Evolutionary conservation across 1,284 basidiomycete genomes (phyloP).

Genomic region (Dichomitus squalens): DNA sequence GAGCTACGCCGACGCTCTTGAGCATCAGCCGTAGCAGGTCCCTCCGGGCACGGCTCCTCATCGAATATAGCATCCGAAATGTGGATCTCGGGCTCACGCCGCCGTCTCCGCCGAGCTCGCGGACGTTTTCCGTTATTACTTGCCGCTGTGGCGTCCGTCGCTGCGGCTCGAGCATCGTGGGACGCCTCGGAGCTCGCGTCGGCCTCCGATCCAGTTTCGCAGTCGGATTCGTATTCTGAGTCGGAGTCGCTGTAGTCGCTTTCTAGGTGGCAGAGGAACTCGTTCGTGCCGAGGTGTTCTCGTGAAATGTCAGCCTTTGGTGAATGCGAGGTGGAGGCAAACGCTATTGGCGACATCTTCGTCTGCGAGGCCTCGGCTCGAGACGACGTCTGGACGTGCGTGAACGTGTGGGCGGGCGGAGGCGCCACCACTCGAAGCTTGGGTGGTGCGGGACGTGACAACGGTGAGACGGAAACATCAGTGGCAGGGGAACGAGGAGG

Average conservation of each 20-base stretch:
- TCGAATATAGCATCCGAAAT: constrained; percentile 70
- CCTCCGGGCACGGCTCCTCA: constrained; percentile 54
- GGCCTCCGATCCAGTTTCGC: constrained; percentile 9
- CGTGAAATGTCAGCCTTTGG: neutral
- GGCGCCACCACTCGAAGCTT: constrained; percentile 20
- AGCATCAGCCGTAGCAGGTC: constrained; percentile 43
- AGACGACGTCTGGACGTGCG: constrained; percentile 15
- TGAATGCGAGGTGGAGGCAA: constrained; percentile 9
- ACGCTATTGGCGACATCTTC: constrained; percentile 12
- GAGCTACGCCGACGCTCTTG: constrained; percentile 18
- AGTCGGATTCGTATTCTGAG: constrained; percentile 19
- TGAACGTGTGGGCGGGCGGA: constrained; percentile 4
- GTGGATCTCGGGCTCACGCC: constrained; percentile 41
- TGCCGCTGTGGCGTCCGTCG: constrained; percentile 3
- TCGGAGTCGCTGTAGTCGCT: constrained; percentile 10
- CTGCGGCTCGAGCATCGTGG: neutral
- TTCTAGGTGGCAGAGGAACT: constrained; percentile 13
- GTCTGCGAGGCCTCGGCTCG: constrained; percentile 1
- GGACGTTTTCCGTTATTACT: neutral
- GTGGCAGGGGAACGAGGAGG: constrained; percentile 4
- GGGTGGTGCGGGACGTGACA: constrained; percentile 10
- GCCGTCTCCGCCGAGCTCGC: constrained; percentile 9
- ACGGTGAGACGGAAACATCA: neutral
- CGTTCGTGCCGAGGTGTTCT: neutral
- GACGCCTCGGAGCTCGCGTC: constrained; percentile 12